A percentile compares a stretch with the other conserved stretches of the same genome.
Conservation (phyloP, 768 basidiomycete genomes). For the Naganishia vishniacii region DNA sequence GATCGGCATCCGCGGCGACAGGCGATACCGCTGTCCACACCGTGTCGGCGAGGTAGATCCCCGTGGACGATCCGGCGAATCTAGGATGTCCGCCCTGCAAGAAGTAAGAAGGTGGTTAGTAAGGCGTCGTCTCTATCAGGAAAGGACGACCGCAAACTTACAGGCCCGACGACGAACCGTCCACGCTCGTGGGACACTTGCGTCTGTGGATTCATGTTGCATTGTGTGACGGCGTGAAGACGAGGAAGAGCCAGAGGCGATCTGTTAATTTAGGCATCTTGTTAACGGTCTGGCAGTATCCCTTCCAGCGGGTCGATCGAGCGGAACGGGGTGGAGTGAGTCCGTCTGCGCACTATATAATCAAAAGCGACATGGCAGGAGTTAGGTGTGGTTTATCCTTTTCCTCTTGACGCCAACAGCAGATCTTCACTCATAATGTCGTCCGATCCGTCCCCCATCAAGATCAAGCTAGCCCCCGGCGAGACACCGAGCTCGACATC, state of each 20-base stretch:
- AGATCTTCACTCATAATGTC: too few species aligned
- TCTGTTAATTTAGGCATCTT: too few species aligned
- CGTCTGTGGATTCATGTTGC: background rate
- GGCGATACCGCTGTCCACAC: slow-evolving; percentile 21
- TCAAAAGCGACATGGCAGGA: too few species aligned
- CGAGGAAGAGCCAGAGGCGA: too few species aligned
- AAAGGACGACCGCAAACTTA: slow-evolving; percentile 6
- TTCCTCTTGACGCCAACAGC: too few species aligned
- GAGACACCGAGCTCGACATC: slow-evolving; percentile 3
- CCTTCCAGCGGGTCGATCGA: too few species aligned
- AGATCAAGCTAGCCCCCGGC: background rate
- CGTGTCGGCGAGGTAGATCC: slow-evolving; percentile 33
- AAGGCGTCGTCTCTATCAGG: background rate
- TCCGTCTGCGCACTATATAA: too few species aligned
- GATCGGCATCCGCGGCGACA: slow-evolving; percentile 16
- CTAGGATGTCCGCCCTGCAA: slow-evolving; percentile 31
- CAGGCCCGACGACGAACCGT: slow-evolving; percentile 31
- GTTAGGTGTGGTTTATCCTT: too few species aligned
- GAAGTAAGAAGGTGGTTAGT: background rate
- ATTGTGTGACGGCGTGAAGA: too few species aligned
- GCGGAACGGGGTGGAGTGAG: too few species aligned
- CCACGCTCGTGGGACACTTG: slow-evolving; percentile 26
- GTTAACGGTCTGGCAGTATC: too few species aligned
- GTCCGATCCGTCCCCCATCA: too few species aligned
- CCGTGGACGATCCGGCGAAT: slow-evolving; percentile 34